A percentile compares a stretch with the other conserved stretches of the same genome.
These are phyloP conservation scores for Lathyrus oleraceus DNA, from an alignment of 306 rosid species.

Conservation along the genomic window DNA sequence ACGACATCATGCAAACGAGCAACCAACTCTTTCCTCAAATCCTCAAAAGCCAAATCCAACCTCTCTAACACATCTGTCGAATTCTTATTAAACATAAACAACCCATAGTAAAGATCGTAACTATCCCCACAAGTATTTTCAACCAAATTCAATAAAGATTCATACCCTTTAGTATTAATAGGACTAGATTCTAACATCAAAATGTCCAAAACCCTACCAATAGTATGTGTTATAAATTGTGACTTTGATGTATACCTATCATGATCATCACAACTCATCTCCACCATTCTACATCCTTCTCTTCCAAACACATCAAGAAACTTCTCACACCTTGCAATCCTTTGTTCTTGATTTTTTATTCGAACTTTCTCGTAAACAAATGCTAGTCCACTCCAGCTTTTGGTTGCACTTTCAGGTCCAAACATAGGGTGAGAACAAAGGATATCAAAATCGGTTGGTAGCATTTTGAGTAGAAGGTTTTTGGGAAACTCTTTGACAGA, in stretches of 20 bases:
- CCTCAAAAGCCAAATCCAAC: constrained; percentile 78
- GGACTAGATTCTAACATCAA: constrained; percentile 66
- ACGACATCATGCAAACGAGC: constrained; percentile 59
- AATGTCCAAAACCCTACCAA: constrained; percentile 72
- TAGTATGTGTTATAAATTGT: constrained; percentile 78
- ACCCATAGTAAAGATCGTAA: constrained; percentile 77
- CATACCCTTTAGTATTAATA: constrained; percentile 78
- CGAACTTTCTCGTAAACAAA: constrained; percentile 71
- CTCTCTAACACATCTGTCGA: constrained; percentile 67
- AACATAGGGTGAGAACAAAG: constrained; percentile 86
- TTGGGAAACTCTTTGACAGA: constrained; percentile 82
- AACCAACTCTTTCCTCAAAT: constrained; percentile 62
- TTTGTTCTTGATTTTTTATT: constrained; percentile 49
- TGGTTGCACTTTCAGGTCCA: constrained; percentile 66
- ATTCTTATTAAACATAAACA: constrained; percentile 70
- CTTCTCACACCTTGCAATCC: constrained; percentile 52
- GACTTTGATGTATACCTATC: constrained; percentile 65
- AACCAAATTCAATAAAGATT: constrained; percentile 68
- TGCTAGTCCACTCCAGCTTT: constrained; percentile 54
- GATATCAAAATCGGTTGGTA: constrained; percentile 63
- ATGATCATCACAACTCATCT: constrained; percentile 70
- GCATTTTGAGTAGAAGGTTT: constrained; percentile 41
- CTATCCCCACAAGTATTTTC: constrained; percentile 65
- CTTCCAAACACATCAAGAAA: constrained; percentile 55
- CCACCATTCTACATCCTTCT: constrained; percentile 86